Evolutionary conservation across 306 rosid species (phyloP).

Genomic region (Vigna unguiculata): DNA sequence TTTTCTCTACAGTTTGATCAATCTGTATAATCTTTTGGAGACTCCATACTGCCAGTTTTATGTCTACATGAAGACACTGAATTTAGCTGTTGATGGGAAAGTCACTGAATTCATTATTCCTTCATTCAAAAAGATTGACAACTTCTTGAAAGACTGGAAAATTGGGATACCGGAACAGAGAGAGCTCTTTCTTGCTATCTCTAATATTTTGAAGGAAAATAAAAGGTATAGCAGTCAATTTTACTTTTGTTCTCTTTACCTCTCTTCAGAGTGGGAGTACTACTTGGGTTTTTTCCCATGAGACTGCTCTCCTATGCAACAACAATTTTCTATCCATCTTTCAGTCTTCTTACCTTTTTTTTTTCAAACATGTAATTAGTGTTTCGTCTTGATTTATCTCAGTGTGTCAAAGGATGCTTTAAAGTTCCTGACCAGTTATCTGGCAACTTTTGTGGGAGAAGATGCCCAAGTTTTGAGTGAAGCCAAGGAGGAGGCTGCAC

Average conservation of each 20-base stretch:
- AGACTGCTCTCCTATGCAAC: not conserved
- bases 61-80: slow-evolving; percentile 82
- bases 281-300: not conserved
- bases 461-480: slow-evolving; percentile 68
- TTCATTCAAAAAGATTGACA: slow-evolving; percentile 78
- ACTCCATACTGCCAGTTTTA: slow-evolving; percentile 76
- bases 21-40: slow-evolving; percentile 87
- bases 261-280: not conserved
- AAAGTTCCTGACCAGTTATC: slow-evolving; percentile 79
- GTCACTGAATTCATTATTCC: slow-evolving; percentile 77
- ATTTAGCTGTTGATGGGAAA: slow-evolving; percentile 79
- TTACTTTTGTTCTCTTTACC: slow-evolving; percentile 4
- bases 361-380: not conserved
- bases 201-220: slow-evolving; percentile 84
- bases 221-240: slow-evolving; percentile 65
- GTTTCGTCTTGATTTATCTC: slow-evolving; percentile 42
- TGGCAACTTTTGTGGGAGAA: slow-evolving; percentile 80
- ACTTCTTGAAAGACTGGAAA: slow-evolving; percentile 95
- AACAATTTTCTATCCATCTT: not conserved
- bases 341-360: not conserved
- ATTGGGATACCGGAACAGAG: slow-evolving; percentile 78
- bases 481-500: slow-evolving; percentile 94
- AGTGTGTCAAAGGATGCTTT: slow-evolving; percentile 83
- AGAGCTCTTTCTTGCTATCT: slow-evolving; percentile 71
- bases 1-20: slow-evolving; percentile 72